Percentiles rank a stretch among this genome's conserved stretches.
These are phyloP conservation scores for Meredithiella fracta DNA, from an alignment of 2,329 filamentous ascomycete species.

Conservation along the genomic window DNA sequence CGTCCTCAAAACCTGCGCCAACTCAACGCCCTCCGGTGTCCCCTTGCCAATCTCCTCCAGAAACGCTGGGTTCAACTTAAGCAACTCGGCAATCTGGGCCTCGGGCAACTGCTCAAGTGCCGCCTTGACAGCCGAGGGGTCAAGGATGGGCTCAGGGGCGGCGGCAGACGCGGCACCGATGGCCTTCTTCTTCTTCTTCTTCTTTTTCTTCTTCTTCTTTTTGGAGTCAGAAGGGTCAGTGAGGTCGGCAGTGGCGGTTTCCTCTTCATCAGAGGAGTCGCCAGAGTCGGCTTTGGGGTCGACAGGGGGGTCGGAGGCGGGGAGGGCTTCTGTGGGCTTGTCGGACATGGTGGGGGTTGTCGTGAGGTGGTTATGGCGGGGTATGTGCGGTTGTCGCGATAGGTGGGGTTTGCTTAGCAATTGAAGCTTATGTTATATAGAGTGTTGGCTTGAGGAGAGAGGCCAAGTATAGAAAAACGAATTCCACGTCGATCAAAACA, in stretches of 20 bases:
- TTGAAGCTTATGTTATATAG: too few relatives aligned
- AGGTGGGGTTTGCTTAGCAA: too few relatives aligned
- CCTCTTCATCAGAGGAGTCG: conserved; percentile 23
- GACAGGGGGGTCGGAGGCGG: background rate
- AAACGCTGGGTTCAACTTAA: conserved; percentile 56
- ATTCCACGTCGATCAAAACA: too few relatives aligned
- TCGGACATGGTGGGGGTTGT: conserved; percentile 7
- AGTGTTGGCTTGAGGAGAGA: too few relatives aligned
- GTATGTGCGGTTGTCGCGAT: background rate
- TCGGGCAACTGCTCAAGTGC: conserved; percentile 37
- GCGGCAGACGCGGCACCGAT: conserved; percentile 42
- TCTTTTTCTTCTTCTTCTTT: conserved; percentile 24
- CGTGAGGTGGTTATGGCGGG: background rate
- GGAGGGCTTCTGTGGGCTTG: conserved; percentile 9
- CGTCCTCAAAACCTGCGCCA: conserved; percentile 40
- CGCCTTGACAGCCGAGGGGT: conserved; percentile 28
- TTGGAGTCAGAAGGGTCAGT: conserved; percentile 19
- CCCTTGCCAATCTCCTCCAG: conserved; percentile 37
- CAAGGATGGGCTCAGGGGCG: conserved; percentile 24
- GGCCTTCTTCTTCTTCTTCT: conserved; percentile 52
- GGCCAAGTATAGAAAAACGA: background rate
- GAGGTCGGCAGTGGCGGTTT: conserved; percentile 23
- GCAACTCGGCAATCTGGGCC: conserved; percentile 46
- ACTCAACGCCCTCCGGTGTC: conserved; percentile 24
- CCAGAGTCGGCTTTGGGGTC: conserved; percentile 20